These are phyloP conservation scores for Achaetomiella virescens DNA, from an alignment of 495 filamentous ascomycete genomes.

Conservation along the genomic window DNA sequence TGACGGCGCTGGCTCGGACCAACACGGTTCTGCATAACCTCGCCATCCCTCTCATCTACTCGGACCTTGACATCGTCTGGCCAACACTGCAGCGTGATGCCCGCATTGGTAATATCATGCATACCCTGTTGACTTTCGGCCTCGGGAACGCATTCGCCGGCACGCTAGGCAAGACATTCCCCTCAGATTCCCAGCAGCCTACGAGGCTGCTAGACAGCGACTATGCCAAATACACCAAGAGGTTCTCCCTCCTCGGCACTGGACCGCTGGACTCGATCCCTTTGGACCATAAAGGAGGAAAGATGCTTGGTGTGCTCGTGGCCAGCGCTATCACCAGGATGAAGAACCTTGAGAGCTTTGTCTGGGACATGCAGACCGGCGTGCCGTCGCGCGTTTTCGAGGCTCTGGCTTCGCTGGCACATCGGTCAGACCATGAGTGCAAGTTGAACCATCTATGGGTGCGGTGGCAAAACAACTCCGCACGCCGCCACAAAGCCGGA, in stretches of 20 bases:
- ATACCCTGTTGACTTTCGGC: slow-evolving; percentile 80
- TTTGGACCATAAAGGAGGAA: slow-evolving; percentile 89
- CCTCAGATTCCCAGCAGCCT: slow-evolving; percentile 5
- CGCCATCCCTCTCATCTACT: slow-evolving; percentile 81
- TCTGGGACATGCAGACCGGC: slow-evolving; percentile 96
- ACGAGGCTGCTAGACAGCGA: slow-evolving; percentile 51
- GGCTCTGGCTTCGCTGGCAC: slow-evolving; percentile 66
- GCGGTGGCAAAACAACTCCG: slow-evolving; percentile 80
- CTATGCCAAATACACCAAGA: slow-evolving; percentile 78
- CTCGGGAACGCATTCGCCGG: slow-evolving; percentile 70
- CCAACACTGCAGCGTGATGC: slow-evolving; percentile 56
- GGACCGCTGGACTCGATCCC: slow-evolving; percentile 76
- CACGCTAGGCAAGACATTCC: slow-evolving; percentile 30
- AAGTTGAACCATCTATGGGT: slow-evolving; percentile 79
- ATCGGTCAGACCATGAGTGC: slow-evolving; percentile 53
- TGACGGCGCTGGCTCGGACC: slow-evolving; percentile 75
- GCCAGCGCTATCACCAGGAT: slow-evolving; percentile 78
- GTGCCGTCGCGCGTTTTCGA: slow-evolving; percentile 83
- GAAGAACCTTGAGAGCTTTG: slow-evolving; percentile 82
- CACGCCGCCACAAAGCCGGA: slow-evolving; percentile 21
- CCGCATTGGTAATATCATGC: slow-evolving; percentile 86
- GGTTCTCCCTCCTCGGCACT: slow-evolving; percentile 87
- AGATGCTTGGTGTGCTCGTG: slow-evolving; percentile 90
- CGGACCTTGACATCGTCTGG: slow-evolving; percentile 92
- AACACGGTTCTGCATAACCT: slow-evolving; percentile 79